Evolutionary conservation across 305 asterid species (phyloP), one percentile per base, ranked within the genome.

Genomic region (Rubia balearica): DNA sequence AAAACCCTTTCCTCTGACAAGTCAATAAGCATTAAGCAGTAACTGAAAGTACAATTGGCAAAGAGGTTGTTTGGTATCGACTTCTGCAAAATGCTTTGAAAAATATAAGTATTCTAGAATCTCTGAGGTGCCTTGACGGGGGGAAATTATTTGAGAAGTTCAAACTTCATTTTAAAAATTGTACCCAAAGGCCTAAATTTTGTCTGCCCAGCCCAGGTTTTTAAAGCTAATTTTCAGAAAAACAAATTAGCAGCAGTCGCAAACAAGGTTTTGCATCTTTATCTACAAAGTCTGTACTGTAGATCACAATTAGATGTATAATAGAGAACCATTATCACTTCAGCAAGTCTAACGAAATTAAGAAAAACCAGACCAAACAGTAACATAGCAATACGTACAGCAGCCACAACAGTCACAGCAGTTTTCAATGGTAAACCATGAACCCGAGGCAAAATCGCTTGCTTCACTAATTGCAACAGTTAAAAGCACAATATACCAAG

Each of bases 381-480:
- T 33, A 64, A 75, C 38, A 59, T 56, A 17, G 66, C 76, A 75
- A 61, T 57, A 85, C 95, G 12, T 91, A 94, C 99, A 71, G 96
- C 99, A 70, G 98, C 99, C 78, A 91, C 96, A 48, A 24, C 27
- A 24, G 1, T 24, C n/a, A n/a, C n/a, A n/a, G 98, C 91, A 70
- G 99, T 95, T 85, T 84, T 90, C 75, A 95, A 94, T 70, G 98
- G 96, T 89, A 91, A 82, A 70, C 94, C 98, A 83, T 95, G 97
- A 80, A 95, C 94, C 72, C 96, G 99, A 68, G 99, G 96, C 83
- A 91, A 70, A 75, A 95, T 76, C 76, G 84, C 88, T 85, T 90
- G 89, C 77, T 87, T 91, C 82, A 91, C 91, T 53, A 90, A 73
- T 98, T 95, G 95, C 83, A 81, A 71, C 74, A 61, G 65, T 73